A percentile compares a stretch with the other conserved stretches of the same genome.
phyloP scores from a whole-genome alignment of 495 filamentous ascomycete species.

The Hypomontagnella monticulosa region DNA sequence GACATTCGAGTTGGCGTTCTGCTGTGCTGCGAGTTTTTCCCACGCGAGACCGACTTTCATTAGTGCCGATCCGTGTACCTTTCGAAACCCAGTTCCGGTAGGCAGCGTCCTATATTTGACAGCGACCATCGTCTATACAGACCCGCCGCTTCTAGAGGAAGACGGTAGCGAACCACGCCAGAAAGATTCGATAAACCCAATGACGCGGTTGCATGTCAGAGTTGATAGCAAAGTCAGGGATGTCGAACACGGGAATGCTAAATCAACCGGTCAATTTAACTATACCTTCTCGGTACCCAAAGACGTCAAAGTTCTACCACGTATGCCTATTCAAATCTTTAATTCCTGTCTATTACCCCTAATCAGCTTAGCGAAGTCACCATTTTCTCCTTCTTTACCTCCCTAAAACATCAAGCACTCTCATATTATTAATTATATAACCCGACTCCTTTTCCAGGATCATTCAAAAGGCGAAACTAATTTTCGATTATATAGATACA shows the following conservation, averaged over 20 bases:
- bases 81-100: constrained; percentile 85
- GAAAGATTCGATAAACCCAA: constrained; percentile 45
- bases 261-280: constrained; percentile 83
- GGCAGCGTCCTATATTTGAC: constrained; percentile 84
- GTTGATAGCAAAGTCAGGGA: constrained; percentile 81
- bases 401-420: not conserved
- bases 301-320: constrained; percentile 78
- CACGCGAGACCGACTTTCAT: constrained; percentile 81
- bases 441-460: not conserved
- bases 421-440: not conserved
- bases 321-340: constrained; percentile 12
- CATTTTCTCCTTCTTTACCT: not conserved
- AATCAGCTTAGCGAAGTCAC: not conserved
- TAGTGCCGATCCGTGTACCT: constrained; percentile 80
- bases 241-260: constrained; percentile 78
- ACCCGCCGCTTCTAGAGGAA: constrained; percentile 63
- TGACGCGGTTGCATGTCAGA: constrained; percentile 77
- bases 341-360: not conserved
- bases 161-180: constrained; percentile 49
- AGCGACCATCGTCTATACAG: constrained; percentile 80
- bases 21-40: constrained; percentile 80
- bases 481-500: constrained; percentile 48
- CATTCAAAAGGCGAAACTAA: not conserved
- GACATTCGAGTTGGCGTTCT: constrained; percentile 89
- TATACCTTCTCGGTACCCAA: constrained; percentile 83